These are phyloP conservation scores for Mycosphaerella sp. DNA, from an alignment of 2,329 filamentous ascomycete species.

Conservation along the genomic window DNA sequence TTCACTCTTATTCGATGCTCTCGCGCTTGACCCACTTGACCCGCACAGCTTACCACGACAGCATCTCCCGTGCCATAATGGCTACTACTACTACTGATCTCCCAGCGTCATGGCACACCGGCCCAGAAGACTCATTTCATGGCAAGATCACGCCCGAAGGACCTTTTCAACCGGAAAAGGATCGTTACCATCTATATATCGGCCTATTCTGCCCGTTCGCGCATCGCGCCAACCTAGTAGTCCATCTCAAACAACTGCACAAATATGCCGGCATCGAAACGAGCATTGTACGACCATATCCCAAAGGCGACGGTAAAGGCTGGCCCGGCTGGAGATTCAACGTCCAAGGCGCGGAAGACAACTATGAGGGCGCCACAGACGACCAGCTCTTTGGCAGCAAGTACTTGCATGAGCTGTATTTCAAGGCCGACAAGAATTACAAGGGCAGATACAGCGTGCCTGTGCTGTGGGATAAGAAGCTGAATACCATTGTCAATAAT, in stretches of 20 bases:
- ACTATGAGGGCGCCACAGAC: constrained; percentile 49
- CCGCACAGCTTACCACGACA: constrained; percentile 1
- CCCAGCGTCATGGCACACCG: constrained; percentile 24
- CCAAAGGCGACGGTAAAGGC: constrained; percentile 57
- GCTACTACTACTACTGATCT: neutral
- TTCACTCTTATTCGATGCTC: constrained; percentile 1
- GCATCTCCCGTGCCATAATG: neutral
- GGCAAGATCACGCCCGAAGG: constrained; percentile 44
- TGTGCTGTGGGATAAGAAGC: constrained; percentile 56
- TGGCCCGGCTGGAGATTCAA: constrained; percentile 59
- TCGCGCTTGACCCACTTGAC: constrained; percentile 9
- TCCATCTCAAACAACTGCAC: constrained; percentile 53
- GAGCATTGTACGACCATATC: constrained; percentile 58
- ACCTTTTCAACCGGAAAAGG: constrained; percentile 46
- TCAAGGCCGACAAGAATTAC: constrained; percentile 54
- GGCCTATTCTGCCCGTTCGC: constrained; percentile 61
- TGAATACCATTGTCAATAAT: constrained; percentile 53
- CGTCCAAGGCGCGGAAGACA: constrained; percentile 34
- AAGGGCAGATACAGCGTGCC: constrained; percentile 57
- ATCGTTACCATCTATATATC: constrained; percentile 52
- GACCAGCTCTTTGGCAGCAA: constrained; percentile 53
- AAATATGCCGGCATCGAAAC: constrained; percentile 45
- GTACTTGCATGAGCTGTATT: constrained; percentile 58
- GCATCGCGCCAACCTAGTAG: constrained; percentile 53
- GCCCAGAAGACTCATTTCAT: constrained; percentile 45